These are phyloP conservation scores for Terfezia boudieri DNA, from an alignment of 495 filamentous ascomycete species.

Conservation along the genomic window DNA sequence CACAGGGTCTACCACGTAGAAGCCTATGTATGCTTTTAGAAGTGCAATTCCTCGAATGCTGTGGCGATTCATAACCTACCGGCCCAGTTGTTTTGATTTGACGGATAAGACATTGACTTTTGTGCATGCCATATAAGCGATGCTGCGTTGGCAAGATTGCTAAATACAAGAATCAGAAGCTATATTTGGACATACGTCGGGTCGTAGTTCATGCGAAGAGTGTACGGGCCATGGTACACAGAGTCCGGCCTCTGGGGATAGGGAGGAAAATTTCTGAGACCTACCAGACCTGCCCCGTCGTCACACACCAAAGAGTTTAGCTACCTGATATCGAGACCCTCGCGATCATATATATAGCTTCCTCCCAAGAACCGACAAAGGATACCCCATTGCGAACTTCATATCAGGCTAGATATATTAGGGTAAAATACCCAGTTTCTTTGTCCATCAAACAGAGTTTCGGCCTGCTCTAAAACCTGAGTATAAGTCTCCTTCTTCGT, in stretches of 20 bases:
- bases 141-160: slow-evolving; percentile 66
- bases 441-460: slow-evolving; percentile 52
- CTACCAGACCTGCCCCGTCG: slow-evolving; percentile 33
- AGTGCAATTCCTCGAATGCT: no score
- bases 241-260: no score
- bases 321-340: no score
- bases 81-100: slow-evolving; percentile 60
- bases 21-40: slow-evolving; percentile 24
- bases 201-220: neutral
- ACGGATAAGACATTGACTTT: slow-evolving; percentile 53
- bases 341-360: no score
- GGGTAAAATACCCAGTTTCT: slow-evolving; percentile 54
- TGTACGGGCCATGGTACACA: no score
- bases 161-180: slow-evolving; percentile 15
- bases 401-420: no score
- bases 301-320: no score
- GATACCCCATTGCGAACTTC: no score
- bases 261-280: neutral
- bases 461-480: slow-evolving; percentile 48
- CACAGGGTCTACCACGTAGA: slow-evolving; percentile 56
- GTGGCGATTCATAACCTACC: slow-evolving; percentile 25
- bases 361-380: no score
- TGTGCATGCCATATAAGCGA: slow-evolving; percentile 76
- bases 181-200: neutral
- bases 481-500: slow-evolving; percentile 57